phyloP scores from a whole-genome alignment of 495 filamentous ascomycete species.

The Talaromyces borbonicus region DNA sequence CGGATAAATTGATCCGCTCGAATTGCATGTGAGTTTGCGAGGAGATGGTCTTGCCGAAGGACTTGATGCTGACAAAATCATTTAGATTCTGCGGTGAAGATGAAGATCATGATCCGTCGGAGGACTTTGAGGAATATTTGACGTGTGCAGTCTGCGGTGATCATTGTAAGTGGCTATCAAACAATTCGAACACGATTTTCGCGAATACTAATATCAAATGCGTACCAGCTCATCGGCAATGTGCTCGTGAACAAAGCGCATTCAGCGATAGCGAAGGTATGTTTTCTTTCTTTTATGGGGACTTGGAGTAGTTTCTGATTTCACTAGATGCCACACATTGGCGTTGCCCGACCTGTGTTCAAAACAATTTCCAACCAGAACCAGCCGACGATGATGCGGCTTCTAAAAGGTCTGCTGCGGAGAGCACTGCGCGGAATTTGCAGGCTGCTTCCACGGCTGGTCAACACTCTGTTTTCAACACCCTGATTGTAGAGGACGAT shows the following conservation, averaged over 20 bases:
- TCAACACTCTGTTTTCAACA: constrained; percentile 74
- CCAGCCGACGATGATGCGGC: constrained; percentile 28
- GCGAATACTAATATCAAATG: background rate
- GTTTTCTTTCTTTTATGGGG: constrained; percentile 11
- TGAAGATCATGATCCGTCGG: constrained; percentile 76
- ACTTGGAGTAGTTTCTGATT: constrained; percentile 7
- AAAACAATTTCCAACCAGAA: constrained; percentile 51
- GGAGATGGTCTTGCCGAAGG: too few species aligned
- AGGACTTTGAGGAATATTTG: constrained; percentile 81
- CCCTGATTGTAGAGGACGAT: constrained; percentile 66
- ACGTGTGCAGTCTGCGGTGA: constrained; percentile 74
- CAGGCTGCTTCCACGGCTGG: constrained; percentile 60
- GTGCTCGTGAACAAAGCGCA: constrained; percentile 70
- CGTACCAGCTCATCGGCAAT: constrained; percentile 76
- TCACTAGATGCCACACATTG: constrained; percentile 45
- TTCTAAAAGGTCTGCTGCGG: constrained; percentile 32
- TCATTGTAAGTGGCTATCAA: constrained; percentile 59
- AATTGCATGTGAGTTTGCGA: constrained; percentile 54
- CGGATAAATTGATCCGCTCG: constrained; percentile 48
- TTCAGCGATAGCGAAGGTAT: constrained; percentile 60
- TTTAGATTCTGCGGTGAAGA: constrained; percentile 72
- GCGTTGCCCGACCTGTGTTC: constrained; percentile 71
- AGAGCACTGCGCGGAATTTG: constrained; percentile 60
- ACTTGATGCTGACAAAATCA: constrained; percentile 25
- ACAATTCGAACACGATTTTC: constrained; percentile 7